phyloP scores from a whole-genome alignment of 78 protist species.

The Dictyostelium firmibasis region DNA sequence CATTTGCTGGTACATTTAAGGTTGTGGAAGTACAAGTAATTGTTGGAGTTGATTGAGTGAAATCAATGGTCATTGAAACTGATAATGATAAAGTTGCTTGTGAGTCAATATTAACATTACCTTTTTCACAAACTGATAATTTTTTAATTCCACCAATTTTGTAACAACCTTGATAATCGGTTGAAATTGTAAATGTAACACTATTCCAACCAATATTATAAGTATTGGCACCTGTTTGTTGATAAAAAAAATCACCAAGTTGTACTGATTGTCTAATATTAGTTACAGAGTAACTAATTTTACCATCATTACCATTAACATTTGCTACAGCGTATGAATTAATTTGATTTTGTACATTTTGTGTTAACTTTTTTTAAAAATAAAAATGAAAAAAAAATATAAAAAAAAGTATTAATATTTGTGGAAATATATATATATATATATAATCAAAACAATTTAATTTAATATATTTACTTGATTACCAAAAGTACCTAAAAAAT shows the following conservation, averaged over 20 bases:
- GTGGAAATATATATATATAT: too few relatives aligned
- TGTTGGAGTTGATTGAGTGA: background rate
- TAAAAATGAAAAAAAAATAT: too few relatives aligned
- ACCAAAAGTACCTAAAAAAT: background rate
- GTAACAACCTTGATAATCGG: constrained; percentile 16
- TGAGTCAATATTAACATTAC: background rate
- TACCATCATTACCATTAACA: background rate
- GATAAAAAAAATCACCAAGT: background rate
- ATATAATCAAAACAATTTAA: too few relatives aligned
- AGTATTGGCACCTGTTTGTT: background rate
- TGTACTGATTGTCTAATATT: background rate
- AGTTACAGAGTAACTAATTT: background rate
- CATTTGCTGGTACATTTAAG: constrained; percentile 6
- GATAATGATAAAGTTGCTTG: background rate
- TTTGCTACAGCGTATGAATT: background rate
- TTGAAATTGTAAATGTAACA: background rate
- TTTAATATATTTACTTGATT: background rate
- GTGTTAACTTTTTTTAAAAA: background rate
- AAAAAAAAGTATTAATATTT: too few relatives aligned
- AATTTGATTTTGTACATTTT: background rate
- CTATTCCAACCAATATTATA: background rate
- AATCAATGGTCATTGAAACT: background rate
- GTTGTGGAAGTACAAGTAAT: background rate
- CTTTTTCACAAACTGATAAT: constrained; percentile 22
- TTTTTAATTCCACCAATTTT: background rate